Evolutionary conservation across 2,329 filamentous ascomycete genomes (phyloP), one percentile per base, ranked within the genome.

Genomic region (Talaromyces islandicus): DNA sequence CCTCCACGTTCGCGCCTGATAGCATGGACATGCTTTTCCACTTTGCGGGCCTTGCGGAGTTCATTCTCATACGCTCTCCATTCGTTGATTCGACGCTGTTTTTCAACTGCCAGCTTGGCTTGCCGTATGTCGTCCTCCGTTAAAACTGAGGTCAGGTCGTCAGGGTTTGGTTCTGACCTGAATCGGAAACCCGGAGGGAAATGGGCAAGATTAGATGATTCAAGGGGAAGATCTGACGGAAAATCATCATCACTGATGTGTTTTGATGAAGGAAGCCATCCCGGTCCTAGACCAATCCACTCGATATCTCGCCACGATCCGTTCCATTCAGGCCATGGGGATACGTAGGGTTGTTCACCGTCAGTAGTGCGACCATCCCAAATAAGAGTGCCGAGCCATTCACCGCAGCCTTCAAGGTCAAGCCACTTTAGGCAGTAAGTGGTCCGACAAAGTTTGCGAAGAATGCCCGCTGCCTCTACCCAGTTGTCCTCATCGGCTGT

Each of bases 351-450:
- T n/a, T 60, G 52, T 17, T 69, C 63, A 3, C 70, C 71, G 27
- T 71, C 60, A 3, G 69, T 65, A 3, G 68, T 70, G 17, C 60
- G 60, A 6, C 70, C 69, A 11, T 70, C 71, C 76, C 77, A 82
- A 27, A 70, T 77, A 30, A 87, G 68, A 0, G 84, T 82, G 17
- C 76, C 73, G 32, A 81, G 66, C 85, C 85, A 87, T 24, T 76
- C 73, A 3, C 69, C 70, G 65, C 85, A 88, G 9, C 85, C 84
- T 68, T 86, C 82, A 1, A 88, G 72, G 65, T 87, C 85, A 1
- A 88, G 76, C 83, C 83, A 87, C 65, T 81, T 78, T 2, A 88
- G 74, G 51, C 83, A 83, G 64, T 86, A 83, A 0, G 84, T 82
- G 50, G 78, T 77, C 52, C 77, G 73, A 27, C 81, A 83, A 1